These are phyloP conservation scores for Yarrowia sp. DNA, from an alignment of 805 yeast genomes.

Conservation along the genomic window DNA sequence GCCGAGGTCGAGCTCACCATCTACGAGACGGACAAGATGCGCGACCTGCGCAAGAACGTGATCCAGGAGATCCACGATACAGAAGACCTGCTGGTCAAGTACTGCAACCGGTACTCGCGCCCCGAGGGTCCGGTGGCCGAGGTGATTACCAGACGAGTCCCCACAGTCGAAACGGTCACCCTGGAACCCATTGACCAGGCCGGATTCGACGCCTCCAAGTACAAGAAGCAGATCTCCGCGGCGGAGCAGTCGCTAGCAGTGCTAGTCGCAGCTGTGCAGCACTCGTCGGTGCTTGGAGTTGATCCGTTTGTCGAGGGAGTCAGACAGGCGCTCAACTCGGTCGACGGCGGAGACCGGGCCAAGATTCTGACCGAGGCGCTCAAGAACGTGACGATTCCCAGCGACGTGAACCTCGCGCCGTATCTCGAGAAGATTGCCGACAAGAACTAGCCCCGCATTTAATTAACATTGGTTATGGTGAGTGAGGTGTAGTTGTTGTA, in stretches of 20 bases:
- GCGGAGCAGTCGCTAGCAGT: conserved; percentile 32
- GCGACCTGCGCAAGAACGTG: conserved; percentile 29
- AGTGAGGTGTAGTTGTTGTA: no score
- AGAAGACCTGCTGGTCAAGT: conserved; percentile 32
- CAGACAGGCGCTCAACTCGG: conserved; percentile 28
- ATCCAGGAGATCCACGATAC: conserved; percentile 32
- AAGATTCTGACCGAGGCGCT: conserved; percentile 32
- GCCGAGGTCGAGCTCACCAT: conserved; percentile 25
- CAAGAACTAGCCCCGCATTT: conserved; percentile 12
- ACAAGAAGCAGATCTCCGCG: conserved; percentile 27
- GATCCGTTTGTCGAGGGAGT: conserved; percentile 34
- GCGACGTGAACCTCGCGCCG: conserved; percentile 32
- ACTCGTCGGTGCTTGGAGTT: conserved; percentile 30
- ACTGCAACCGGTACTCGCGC: conserved; percentile 29
- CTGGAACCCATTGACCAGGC: conserved; percentile 5
- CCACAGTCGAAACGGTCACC: conserved; percentile 22
- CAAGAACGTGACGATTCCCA: conserved; percentile 32
- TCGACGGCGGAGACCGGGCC: conserved; percentile 27
- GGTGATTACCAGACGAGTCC: conserved; percentile 13
- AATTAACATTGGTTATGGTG: conserved; percentile 3
- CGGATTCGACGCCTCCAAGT: conserved; percentile 19
- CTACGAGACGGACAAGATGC: conserved; percentile 23
- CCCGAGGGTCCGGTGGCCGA: conserved; percentile 16
- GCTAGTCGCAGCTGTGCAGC: conserved; percentile 31
- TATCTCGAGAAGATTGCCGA: conserved; percentile 29